A percentile compares a stretch with the other conserved stretches of the same genome.
Evolutionary conservation across 208 protist species (phyloP).

Genomic region (Trypanosoma avium): DNA sequence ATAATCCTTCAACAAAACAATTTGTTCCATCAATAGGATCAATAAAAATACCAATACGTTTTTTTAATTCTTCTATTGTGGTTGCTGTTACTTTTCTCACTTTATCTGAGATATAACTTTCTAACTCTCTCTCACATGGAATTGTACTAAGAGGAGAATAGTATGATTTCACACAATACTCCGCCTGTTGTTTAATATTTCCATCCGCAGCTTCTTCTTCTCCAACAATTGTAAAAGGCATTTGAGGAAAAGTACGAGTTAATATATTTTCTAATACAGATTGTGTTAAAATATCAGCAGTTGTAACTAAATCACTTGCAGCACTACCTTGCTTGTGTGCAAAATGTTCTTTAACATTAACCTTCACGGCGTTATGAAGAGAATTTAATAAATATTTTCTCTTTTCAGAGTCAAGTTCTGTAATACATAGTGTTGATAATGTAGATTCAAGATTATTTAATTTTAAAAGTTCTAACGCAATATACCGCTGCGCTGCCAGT

Average conservation of each 20-base stretch:
- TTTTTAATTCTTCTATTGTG: slow-evolving; percentile 37
- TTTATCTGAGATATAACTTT: slow-evolving; percentile 4
- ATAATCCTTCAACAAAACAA: slow-evolving; percentile 66
- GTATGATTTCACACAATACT: slow-evolving; percentile 30
- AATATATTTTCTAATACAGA: slow-evolving; percentile 41
- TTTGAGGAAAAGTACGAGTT: slow-evolving; percentile 27
- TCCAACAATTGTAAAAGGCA: slow-evolving; percentile 57
- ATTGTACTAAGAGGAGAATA: slow-evolving; percentile 11
- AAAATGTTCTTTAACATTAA: slow-evolving; percentile 47
- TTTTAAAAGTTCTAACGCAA: slow-evolving; percentile 36
- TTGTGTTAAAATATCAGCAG: slow-evolving; percentile 61
- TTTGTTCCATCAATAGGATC: slow-evolving; percentile 87
- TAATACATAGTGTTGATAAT: slow-evolving; percentile 17
- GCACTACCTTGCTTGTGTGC: slow-evolving; percentile 38
- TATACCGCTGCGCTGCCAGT: slow-evolving; percentile 54
- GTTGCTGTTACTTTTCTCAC: slow-evolving; percentile 21
- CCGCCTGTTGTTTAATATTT: slow-evolving; percentile 17
- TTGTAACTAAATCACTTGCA: slow-evolving; percentile 57
- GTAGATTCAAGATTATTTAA: neutral
- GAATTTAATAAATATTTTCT: slow-evolving; percentile 18
- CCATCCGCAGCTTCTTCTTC: slow-evolving; percentile 39
- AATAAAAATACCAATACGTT: slow-evolving; percentile 70
- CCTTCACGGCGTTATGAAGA: slow-evolving; percentile 28
- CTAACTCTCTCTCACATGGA: slow-evolving; percentile 29
- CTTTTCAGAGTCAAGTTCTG: slow-evolving; percentile 29